A percentile compares a stretch with the other conserved stretches of the same genome.
Evolutionary conservation across 2,329 filamentous ascomycete genomes (phyloP).

Genomic region (Coleophoma eucalyptorum): DNA sequence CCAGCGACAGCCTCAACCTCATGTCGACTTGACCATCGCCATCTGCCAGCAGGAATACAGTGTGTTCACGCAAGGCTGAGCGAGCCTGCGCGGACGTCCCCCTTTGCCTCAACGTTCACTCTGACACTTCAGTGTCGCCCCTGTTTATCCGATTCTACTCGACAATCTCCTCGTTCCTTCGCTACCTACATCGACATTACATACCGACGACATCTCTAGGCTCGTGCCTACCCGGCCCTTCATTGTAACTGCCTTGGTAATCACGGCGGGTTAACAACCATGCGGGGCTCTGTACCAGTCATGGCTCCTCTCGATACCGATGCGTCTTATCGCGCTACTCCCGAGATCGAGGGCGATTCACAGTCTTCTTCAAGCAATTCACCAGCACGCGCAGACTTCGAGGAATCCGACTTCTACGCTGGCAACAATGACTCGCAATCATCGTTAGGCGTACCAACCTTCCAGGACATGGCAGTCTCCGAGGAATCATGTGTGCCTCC

Average conservation of each 20-base stretch:
- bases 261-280: constrained; percentile 4
- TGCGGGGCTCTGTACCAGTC: constrained; percentile 19
- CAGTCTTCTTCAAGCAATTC: constrained; percentile 61
- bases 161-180: too few species aligned
- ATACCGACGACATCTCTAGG: too few species aligned
- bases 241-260: neutral
- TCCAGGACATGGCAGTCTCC: constrained; percentile 69
- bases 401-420: constrained; percentile 92
- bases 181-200: too few species aligned
- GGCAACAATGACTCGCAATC: constrained; percentile 89
- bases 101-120: too few species aligned
- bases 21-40: too few species aligned
- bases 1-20: too few species aligned
- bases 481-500: constrained; percentile 71
- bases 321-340: constrained; percentile 18
- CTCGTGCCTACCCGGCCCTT: neutral
- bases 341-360: constrained; percentile 26
- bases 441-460: constrained; percentile 76
- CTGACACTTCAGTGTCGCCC: too few species aligned
- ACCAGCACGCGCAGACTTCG: constrained; percentile 72
- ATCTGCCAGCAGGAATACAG: too few species aligned
- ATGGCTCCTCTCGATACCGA: constrained; percentile 19
- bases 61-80: too few species aligned
- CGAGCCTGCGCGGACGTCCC: too few species aligned
- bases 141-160: too few species aligned